Base-by-base conservation (phyloP, 495 filamentous ascomycete genomes). In the Hyphodiscus hymeniophilus region DNA sequence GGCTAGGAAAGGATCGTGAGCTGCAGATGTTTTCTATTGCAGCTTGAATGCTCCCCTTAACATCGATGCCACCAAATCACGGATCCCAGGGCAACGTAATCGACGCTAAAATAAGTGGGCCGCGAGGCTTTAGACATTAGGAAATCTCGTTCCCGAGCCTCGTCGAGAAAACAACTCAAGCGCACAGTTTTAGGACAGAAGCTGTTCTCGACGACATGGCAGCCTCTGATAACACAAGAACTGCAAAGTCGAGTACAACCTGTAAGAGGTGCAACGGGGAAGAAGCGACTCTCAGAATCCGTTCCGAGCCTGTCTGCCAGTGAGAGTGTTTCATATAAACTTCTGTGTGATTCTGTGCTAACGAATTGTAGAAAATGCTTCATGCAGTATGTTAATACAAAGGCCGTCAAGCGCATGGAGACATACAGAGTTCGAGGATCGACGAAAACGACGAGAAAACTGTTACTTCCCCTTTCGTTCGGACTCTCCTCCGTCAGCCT, bases 401-500 rank as follows among this genome's bases (percentile, higher is more conserved):
- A 96, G 60, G 75, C 80, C 52, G 64, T 86, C 52, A 88, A 87
- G 56, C 85, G 87, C 33, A 84, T 91, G 70, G 84, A 86, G 58
- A 69, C 66, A 36, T 84, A 80, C 63, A 71, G 63, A 57, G 61
- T 67, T 55, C 40, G 58, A 52, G 56, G 62, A 52, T 45, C 64
- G 53, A 54, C 60, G 39, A 55, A 62, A 36, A 40, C 63, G 26
- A 66, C 72, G 44, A 67, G 68, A 40, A 76, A 70, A 41, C 71
- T 94, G 21, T 70, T 95, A 2, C 65, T 97, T 12, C 86, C 88
- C 1, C 56, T 95, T 3, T 95, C 89, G 1, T 80, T 88, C 51
- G 92, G 94, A 0, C 70, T 85, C 2, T 92, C 84, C 7, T 96
- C 91, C 0, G 73, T 81, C n/a, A 72, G 76, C 7, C 67, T 98